A percentile compares a stretch with the other conserved stretches of the same genome.
Evolutionary conservation across 2,329 filamentous ascomycete genomes (phyloP).

Genomic region (Sarocladiaceae sp.): DNA sequence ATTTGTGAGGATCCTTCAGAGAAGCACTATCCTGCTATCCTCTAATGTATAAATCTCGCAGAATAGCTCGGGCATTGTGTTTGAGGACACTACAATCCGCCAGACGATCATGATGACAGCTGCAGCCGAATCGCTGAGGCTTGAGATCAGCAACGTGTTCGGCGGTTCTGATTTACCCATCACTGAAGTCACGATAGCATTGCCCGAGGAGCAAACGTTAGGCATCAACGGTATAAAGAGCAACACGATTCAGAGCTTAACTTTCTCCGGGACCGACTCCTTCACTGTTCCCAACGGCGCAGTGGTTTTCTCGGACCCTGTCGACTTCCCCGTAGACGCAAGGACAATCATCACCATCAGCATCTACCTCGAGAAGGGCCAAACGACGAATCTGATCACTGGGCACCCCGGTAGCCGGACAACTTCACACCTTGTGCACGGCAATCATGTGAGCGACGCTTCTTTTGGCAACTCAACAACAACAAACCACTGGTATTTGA

Average conservation of each 20-base stretch:
- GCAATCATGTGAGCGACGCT: slow-evolving; percentile 39
- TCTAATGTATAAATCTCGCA: slow-evolving; percentile 20
- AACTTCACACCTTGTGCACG: slow-evolving; percentile 45
- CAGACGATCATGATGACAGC: slow-evolving; percentile 54
- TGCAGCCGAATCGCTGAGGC: slow-evolving; percentile 44
- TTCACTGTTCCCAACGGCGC: slow-evolving; percentile 48
- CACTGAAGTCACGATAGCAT: slow-evolving; percentile 48
- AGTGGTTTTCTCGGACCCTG: slow-evolving; percentile 51
- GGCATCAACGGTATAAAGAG: slow-evolving; percentile 42
- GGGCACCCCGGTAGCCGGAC: slow-evolving; percentile 56
- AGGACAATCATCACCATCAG: slow-evolving; percentile 46
- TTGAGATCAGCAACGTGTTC: slow-evolving; percentile 57
- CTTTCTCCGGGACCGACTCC: slow-evolving; percentile 46
- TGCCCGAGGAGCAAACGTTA: slow-evolving; percentile 43
- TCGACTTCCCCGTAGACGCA: slow-evolving; percentile 42
- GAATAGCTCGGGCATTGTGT: slow-evolving; percentile 47
- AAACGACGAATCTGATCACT: slow-evolving; percentile 48
- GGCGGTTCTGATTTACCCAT: slow-evolving; percentile 51
- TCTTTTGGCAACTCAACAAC: slow-evolving; percentile 28
- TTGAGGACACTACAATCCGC: slow-evolving; percentile 53
- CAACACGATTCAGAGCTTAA: slow-evolving; percentile 41
- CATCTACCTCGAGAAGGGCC: slow-evolving; percentile 52
- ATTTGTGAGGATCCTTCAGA: slow-evolving; percentile 37
- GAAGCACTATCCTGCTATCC: too few relatives aligned
- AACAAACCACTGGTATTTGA: slow-evolving; percentile 50